These are phyloP conservation scores for Suillus americanus DNA, from an alignment of 768 basidiomycete species.

Conservation along the genomic window DNA sequence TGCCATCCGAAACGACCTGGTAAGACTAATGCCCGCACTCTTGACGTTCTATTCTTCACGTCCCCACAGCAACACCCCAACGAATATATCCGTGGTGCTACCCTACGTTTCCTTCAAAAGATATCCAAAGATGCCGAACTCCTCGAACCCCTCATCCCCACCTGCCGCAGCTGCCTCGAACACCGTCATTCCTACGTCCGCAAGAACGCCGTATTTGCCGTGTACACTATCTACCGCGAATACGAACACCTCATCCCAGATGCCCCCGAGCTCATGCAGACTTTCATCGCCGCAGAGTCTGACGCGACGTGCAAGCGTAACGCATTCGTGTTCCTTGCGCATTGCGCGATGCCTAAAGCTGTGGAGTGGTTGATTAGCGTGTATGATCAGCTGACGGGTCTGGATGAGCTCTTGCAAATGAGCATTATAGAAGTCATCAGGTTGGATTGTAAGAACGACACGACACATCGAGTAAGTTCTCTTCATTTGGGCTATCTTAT, in stretches of 20 bases:
- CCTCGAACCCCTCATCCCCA: slow-evolving; percentile 70
- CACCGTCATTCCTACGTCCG: not conserved
- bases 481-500: not conserved
- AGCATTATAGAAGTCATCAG: slow-evolving; percentile 92
- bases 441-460: slow-evolving; percentile 45
- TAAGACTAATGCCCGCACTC: not conserved
- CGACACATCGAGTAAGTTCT: slow-evolving; percentile 65
- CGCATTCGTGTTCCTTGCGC: not conserved
- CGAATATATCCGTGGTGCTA: not conserved
- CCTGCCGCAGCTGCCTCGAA: not conserved
- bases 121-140: not conserved
- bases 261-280: not conserved
- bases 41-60: not conserved
- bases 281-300: not conserved
- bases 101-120: slow-evolving; percentile 27
- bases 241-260: not conserved
- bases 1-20: slow-evolving; percentile 27
- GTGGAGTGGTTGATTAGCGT: slow-evolving; percentile 88
- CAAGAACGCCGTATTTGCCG: not conserved
- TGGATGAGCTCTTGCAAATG: slow-evolving; percentile 96
- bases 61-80: not conserved
- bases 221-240: not conserved
- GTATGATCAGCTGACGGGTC: slow-evolving; percentile 74
- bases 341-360: slow-evolving; percentile 81
- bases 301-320: not conserved